Evolutionary conservation across 495 filamentous ascomycete genomes (phyloP), one percentile per base, ranked within the genome.

Genomic region (Beverwykella pulmonaria): DNA sequence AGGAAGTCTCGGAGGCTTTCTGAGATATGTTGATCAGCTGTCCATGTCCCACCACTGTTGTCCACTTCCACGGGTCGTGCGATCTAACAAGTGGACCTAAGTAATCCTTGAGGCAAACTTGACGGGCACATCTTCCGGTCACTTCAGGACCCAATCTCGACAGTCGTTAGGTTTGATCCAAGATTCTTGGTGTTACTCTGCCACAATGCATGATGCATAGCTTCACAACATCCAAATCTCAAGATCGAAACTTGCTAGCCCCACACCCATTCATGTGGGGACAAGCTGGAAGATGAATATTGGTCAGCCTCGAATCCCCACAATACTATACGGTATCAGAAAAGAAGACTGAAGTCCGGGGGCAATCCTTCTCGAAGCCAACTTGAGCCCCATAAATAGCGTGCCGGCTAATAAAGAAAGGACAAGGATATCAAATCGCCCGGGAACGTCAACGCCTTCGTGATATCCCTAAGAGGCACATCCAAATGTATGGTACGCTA

Each of bases 61-160:
- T 26, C 5, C 48, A 4, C 19, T 17, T 14, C 19, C 7, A n/a
- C 15, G 15, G 22, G 48, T 50, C 48, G 25, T 50, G 20, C 25
- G 9, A 7, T 50, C 48, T 1, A 8, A 50, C 20, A 27, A 50
- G 25, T 25, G 8, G 20, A 25, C 19, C 15, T 10, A 3, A 10
- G 48, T 10, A 23, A 48, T n/a, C 17, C 39, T 44, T 44, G 39
- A 14, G 48, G 19, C 20, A 23, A 8, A 50, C 48, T 50, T 50
- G 48, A 50, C 25, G 48, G 52, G n/a, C 25, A 62, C 26, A 39
- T 62, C 27, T 25, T 50, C 48, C 48, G 48, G 25, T 25, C 9
- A 50, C 48, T 9, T 50, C 48, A 50, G 25, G 22, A 26, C 3
- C 20, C 9, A 50, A 50, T 50, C 25, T 50, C 48, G 25, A 44